Base-by-base conservation (phyloP, 2,329 filamentous ascomycete genomes). In the Lachnellula hyalina region DNA sequence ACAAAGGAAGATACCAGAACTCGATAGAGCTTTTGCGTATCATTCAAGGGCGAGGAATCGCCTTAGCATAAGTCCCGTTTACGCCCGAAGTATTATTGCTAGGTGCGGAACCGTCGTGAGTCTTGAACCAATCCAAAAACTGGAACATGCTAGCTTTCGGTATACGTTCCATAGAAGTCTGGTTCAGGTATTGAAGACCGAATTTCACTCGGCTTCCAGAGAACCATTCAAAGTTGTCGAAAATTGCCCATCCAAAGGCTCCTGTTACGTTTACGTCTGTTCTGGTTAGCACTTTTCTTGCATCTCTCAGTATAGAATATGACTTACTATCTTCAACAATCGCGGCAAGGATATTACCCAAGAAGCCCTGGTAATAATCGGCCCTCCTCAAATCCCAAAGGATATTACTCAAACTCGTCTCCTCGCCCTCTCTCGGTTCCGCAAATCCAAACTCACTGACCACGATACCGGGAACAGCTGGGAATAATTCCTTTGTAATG, bases 191-290 rank as follows among this genome's bases (percentile, higher is more conserved):
- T 46, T 65, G 63, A 42, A 66, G 2, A 1, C 64, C 64, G 45
- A 66, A 66, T 23, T 61, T 65, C 2, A 61, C 60, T 9, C 53
- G 52, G 28, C 34, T 57, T 3, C 64, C 64, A 4, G 47, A 17
- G 28, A 88, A 87, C 64, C 65, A 67, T 48, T 67, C 65, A 25
- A 66, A 60, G 42, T 66, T 66, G 50, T 95, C 90, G 78, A 93
- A 81, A 57, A 95, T 79, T 67, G 85, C 89, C 89, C 90, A 95
- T n/a, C 86, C 90, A 75, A 93, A 84, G 72, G 93, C 94, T 6
- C 85, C 89, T 62, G 81, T 79, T 52, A 93, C 87, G 63, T 93
- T 82, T 50, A 92, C 87, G 23, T 85, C 61, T 63, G 25, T 45
- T 25, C 9, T 11, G 19, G 11, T 17, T 11, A 19, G n/a, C n/a